Conservation (phyloP, 345 rosid genomes). For the Nephelium lappaceum region DNA sequence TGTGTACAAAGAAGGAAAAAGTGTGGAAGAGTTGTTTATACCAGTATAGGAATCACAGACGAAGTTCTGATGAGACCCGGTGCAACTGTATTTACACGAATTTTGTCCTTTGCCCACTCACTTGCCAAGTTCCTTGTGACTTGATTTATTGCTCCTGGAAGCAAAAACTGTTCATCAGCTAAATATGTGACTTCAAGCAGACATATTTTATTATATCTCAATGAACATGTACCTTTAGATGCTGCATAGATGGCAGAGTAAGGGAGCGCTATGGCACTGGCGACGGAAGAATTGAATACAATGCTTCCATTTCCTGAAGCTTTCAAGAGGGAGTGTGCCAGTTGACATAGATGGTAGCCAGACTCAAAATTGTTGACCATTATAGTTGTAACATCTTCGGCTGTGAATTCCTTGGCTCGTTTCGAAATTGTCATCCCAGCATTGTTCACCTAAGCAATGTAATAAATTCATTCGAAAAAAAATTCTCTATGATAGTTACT, state of each 20-base stretch:
- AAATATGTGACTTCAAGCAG: neutral
- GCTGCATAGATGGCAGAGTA: slow-evolving; percentile 41
- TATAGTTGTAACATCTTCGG: neutral
- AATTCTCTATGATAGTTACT: no score
- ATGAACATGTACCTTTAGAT: slow-evolving; percentile 37
- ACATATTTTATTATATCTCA: neutral
- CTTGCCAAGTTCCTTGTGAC: slow-evolving; percentile 50
- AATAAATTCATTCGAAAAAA: no score
- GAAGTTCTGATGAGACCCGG: slow-evolving; percentile 45
- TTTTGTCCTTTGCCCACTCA: slow-evolving; percentile 55
- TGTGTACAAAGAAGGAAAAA: no score
- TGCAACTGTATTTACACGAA: slow-evolving; percentile 47
- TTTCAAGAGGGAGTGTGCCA: slow-evolving; percentile 48
- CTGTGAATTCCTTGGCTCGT: neutral
- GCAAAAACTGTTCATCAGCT: neutral
- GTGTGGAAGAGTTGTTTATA: neutral
- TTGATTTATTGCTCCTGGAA: slow-evolving; percentile 47
- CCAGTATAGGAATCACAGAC: neutral
- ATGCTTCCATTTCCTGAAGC: slow-evolving; percentile 49
- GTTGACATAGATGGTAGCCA: slow-evolving; percentile 35
- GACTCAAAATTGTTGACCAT: neutral
- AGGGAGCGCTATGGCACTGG: slow-evolving; percentile 32
- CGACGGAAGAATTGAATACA: slow-evolving; percentile 51
- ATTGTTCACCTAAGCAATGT: neutral
- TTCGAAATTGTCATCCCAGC: neutral